These are phyloP conservation scores for Castanea sativa DNA, from an alignment of 306 rosid species.

Conservation along the genomic window DNA sequence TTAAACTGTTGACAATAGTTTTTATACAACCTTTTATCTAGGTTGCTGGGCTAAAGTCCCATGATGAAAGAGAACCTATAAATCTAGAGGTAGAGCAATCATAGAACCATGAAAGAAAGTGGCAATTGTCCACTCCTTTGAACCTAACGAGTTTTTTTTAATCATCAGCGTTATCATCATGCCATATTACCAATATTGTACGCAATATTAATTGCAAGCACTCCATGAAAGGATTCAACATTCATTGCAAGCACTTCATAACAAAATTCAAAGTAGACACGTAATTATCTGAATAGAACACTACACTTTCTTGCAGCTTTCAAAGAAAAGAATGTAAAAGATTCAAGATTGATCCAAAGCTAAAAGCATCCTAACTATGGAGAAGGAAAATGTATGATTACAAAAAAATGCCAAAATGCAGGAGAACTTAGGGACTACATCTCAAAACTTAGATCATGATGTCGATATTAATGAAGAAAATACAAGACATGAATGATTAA, in stretches of 20 bases:
- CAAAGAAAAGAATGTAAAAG: not conserved
- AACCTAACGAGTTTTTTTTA: not conserved
- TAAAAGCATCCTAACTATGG: not conserved
- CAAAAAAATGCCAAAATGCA: not conserved
- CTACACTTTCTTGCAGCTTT: not conserved
- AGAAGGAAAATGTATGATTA: not conserved
- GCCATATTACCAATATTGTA: not conserved
- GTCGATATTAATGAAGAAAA: not conserved
- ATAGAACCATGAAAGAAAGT: not conserved
- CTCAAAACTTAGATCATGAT: not conserved
- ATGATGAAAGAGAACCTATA: too few relatives aligned
- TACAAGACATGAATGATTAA: not conserved
- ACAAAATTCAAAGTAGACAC: not conserved
- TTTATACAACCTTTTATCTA: not conserved
- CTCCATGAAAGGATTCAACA: not conserved
- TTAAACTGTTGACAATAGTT: not conserved
- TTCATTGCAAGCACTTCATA: not conserved
- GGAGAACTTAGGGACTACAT: not conserved
- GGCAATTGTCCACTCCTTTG: not conserved
- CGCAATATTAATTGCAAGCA: not conserved
- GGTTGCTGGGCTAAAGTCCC: too few relatives aligned
- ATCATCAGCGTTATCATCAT: not conserved
- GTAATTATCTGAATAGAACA: not conserved
- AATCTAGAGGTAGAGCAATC: not conserved
- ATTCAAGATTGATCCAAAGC: not conserved